Evolutionary conservation across 495 filamentous ascomycete species (phyloP).

Genomic region (Lindgomyces ingoldianus): DNA sequence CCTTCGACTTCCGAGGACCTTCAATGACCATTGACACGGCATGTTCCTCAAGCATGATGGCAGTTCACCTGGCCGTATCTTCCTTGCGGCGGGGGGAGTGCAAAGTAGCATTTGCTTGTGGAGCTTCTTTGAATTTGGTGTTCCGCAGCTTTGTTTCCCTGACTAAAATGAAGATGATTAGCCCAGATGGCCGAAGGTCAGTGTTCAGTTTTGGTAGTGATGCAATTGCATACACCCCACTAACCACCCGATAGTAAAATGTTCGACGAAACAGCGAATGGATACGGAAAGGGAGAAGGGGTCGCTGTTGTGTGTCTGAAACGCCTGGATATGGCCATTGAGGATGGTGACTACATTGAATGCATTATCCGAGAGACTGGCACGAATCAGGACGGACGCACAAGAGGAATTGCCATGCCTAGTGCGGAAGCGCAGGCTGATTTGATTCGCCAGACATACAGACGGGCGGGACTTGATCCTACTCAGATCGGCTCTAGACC

Average conservation of each 20-base stretch:
- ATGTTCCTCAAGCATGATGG: conserved; percentile 20
- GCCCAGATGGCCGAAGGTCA: conserved; percentile 7
- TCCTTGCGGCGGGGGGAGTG: conserved; percentile 7
- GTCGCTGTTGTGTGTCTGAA: conserved; percentile 46
- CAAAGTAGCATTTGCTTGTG: conserved; percentile 11
- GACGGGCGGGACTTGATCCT: conserved; percentile 11
- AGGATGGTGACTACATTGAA: conserved; percentile 50
- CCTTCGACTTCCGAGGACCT: conserved; percentile 23
- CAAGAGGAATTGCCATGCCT: conserved; percentile 23
- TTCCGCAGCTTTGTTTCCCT: background rate
- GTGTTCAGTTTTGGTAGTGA: too few species aligned
- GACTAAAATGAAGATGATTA: conserved; percentile 10
- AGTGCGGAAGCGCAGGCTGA: conserved; percentile 12
- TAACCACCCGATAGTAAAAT: too few species aligned
- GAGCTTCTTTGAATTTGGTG: background rate
- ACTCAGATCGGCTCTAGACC: background rate
- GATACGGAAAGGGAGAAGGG: conserved; percentile 29
- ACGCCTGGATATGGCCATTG: conserved; percentile 44
- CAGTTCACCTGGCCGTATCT: conserved; percentile 13
- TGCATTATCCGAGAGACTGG: conserved; percentile 49
- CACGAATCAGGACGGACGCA: conserved; percentile 35
- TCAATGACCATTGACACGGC: conserved; percentile 23
- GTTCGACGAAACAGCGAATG: conserved; percentile 12
- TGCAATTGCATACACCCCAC: too few species aligned
- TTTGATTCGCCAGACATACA: conserved; percentile 20